Conservation (phyloP, 345 rosid species). For the Euclidium syriacum region DNA sequence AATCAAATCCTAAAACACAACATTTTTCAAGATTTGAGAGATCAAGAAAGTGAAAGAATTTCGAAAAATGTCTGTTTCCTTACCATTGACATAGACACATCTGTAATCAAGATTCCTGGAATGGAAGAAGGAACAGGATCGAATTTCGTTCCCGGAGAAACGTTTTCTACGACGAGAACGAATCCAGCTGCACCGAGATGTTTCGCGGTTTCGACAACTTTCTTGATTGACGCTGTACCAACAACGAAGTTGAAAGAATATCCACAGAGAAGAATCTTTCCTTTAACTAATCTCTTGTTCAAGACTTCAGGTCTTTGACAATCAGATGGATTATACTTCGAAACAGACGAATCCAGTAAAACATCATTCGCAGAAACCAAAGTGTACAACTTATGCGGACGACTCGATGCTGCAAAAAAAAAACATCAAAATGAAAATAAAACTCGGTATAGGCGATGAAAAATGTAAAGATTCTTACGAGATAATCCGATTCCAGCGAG, state of each 20-base stretch:
- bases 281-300: slow-evolving; percentile 76
- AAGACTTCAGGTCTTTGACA: slow-evolving; percentile 94
- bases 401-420: slow-evolving; percentile 76
- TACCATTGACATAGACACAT: slow-evolving; percentile 82
- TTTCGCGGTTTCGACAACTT: slow-evolving; percentile 82
- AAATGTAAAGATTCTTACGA: slow-evolving; percentile 43
- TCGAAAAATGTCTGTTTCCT: slow-evolving; percentile 6
- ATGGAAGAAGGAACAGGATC: slow-evolving; percentile 83
- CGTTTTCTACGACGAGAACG: slow-evolving; percentile 96
- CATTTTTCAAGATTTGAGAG: not conserved
- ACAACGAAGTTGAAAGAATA: slow-evolving; percentile 94
- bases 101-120: slow-evolving; percentile 90
- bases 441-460: not conserved
- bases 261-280: slow-evolving; percentile 96
- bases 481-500: slow-evolving; percentile 83
- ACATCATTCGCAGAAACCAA: slow-evolving; percentile 98
- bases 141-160: slow-evolving; percentile 91
- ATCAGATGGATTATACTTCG: slow-evolving; percentile 84
- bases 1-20: slow-evolving; percentile 61
- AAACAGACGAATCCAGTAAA: slow-evolving; percentile 63
- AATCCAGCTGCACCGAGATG: slow-evolving; percentile 92
- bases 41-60: slow-evolving; percentile 1
- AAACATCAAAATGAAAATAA: not conserved
- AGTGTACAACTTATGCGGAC: slow-evolving; percentile 52
- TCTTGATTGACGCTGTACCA: slow-evolving; percentile 93